A percentile compares a stretch with the other conserved stretches of the same genome.
Evolutionary conservation across 2,329 filamentous ascomycete species (phyloP).

Genomic region (Claviceps lovelessii): DNA sequence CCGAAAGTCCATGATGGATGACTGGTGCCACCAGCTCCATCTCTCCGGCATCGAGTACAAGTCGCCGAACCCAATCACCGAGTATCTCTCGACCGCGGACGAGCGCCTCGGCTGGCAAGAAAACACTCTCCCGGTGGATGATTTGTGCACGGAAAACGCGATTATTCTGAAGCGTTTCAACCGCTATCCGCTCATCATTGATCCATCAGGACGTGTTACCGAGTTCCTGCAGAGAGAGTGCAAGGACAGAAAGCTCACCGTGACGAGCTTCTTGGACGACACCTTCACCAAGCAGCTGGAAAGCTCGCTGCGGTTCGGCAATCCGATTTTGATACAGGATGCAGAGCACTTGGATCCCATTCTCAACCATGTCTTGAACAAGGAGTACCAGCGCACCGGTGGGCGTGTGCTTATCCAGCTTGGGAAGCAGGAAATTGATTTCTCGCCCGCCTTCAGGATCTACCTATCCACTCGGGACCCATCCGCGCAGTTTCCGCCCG

Average conservation of each 20-base stretch:
- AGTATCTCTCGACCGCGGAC: conserved; percentile 92
- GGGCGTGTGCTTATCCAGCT: conserved; percentile 96
- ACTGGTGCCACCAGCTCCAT: conserved; percentile 88
- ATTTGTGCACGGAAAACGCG: conserved; percentile 95
- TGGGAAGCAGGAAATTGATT: conserved; percentile 97
- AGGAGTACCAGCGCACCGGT: conserved; percentile 97
- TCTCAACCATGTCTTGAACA: conserved; percentile 96
- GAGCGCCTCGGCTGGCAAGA: conserved; percentile 92
- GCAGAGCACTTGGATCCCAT: conserved; percentile 95
- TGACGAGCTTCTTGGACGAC: conserved; percentile 95
- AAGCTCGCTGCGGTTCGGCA: conserved; percentile 91
- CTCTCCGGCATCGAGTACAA: conserved; percentile 92
- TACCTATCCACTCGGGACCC: conserved; percentile 93
- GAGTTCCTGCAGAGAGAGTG: conserved; percentile 93
- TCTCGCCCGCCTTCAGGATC: conserved; percentile 89
- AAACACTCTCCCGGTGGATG: conserved; percentile 83
- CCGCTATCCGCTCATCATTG: conserved; percentile 93
- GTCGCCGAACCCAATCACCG: conserved; percentile 82
- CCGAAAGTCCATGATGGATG: conserved; percentile 92
- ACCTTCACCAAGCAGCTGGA: conserved; percentile 97
- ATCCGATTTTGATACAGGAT: conserved; percentile 96
- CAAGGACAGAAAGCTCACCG: conserved; percentile 82
- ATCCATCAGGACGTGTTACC: conserved; percentile 85
- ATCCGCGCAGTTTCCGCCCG: conserved; percentile 85
- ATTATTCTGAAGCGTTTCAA: conserved; percentile 97